Evolutionary conservation across 1,284 basidiomycete genomes (phyloP).

Genomic region (Exsudoporus floridanus): DNA sequence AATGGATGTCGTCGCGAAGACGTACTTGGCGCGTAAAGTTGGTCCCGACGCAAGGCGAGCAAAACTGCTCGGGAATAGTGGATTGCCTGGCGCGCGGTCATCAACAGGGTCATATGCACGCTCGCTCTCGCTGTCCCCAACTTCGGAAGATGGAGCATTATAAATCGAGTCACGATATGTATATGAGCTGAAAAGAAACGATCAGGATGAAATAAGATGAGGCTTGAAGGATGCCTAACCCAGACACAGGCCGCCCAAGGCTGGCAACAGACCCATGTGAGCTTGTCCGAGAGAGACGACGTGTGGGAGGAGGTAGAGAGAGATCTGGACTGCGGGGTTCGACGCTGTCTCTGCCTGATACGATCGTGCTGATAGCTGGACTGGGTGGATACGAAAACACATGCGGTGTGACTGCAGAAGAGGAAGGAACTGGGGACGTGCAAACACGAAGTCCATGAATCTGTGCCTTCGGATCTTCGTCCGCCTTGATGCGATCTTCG

Average conservation of each 20-base stretch:
- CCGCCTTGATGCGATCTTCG: conserved; percentile 4
- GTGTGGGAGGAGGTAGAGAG: conserved; percentile 13
- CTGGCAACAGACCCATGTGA: conserved; percentile 31
- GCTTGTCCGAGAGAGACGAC: conserved; percentile 29
- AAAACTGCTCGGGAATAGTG: conserved; percentile 68
- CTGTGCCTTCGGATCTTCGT: conserved; percentile 34
- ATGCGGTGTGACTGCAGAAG: conserved; percentile 22
- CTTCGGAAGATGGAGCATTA: conserved; percentile 20
- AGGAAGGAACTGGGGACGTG: conserved; percentile 39
- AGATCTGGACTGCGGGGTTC: conserved; percentile 28
- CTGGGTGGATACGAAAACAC: conserved; percentile 28
- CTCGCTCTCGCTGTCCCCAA: conserved; percentile 31
- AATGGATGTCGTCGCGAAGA: not conserved
- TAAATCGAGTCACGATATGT: conserved; percentile 15
- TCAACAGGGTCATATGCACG: conserved; percentile 42
- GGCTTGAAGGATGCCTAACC: conserved; percentile 16
- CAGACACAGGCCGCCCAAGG: conserved; percentile 16
- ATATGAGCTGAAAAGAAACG: conserved; percentile 13
- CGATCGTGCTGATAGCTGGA: conserved; percentile 13
- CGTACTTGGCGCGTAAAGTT: conserved; percentile 56
- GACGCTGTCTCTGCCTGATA: conserved; percentile 24
- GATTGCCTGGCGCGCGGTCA: conserved; percentile 59
- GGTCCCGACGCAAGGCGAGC: conserved; percentile 57
- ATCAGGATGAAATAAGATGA: not conserved
- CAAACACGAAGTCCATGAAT: conserved; percentile 64